Percentiles rank a stretch among this genome's conserved stretches.
phyloP scores from a whole-genome alignment of 1,284 basidiomycete species.

The Peniophora sp. region DNA sequence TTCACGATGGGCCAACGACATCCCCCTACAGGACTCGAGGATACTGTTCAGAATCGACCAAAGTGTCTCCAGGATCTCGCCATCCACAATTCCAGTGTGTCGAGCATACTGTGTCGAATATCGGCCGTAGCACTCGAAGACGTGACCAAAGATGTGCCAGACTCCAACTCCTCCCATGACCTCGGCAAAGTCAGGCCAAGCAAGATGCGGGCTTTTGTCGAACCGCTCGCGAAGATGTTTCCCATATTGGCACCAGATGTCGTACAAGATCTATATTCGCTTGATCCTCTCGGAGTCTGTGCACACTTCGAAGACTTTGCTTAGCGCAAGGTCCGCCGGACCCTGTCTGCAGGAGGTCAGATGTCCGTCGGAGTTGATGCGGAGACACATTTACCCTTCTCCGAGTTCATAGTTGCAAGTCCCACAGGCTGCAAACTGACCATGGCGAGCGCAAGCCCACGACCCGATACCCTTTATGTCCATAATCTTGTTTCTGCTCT shows the following conservation, averaged over 20 bases:
- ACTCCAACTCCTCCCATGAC: conserved; percentile 1
- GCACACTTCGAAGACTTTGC: neutral
- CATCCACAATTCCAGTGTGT: conserved; percentile 1
- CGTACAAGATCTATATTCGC: neutral
- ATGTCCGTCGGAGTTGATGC: no score
- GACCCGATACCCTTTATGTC: no score
- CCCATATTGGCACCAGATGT: neutral
- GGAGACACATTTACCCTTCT: no score
- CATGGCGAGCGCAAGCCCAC: no score
- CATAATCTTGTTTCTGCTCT: no score
- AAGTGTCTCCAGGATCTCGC: conserved; percentile 5
- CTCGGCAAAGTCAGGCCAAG: neutral
- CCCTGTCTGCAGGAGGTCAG: no score
- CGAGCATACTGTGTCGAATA: conserved; percentile 3
- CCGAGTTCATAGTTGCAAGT: no score
- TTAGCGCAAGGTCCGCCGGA: neutral
- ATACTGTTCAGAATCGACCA: conserved; percentile 2
- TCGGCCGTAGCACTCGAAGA: conserved; percentile 1
- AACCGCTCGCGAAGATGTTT: neutral
- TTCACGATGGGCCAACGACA: conserved; percentile 1
- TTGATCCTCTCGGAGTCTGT: neutral
- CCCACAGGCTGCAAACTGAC: no score
- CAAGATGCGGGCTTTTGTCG: neutral
- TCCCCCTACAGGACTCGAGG: neutral
- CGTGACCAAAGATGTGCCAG: conserved; percentile 5